These are phyloP conservation scores for Inonotus obliquus DNA, from an alignment of 1,284 basidiomycete species.

Conservation along the genomic window DNA sequence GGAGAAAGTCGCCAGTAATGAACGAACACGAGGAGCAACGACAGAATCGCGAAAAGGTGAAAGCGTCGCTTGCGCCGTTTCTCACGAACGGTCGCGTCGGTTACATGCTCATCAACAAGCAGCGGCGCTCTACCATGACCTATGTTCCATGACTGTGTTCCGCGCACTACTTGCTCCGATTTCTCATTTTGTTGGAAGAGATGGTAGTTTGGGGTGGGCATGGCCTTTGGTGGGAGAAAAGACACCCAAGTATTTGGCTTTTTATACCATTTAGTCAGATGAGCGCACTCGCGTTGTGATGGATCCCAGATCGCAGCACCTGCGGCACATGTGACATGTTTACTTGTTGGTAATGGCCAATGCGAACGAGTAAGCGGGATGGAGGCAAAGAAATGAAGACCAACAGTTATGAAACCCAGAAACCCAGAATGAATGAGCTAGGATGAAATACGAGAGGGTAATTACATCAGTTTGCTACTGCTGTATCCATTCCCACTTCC, in stretches of 20 bases:
- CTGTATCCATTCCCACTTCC: constrained; percentile 33
- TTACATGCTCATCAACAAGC: background rate
- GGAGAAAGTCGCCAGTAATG: background rate
- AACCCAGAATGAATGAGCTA: background rate
- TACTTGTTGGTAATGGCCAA: background rate
- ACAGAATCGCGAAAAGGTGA: background rate
- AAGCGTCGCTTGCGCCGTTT: background rate
- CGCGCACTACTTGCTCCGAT: background rate
- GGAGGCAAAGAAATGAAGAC: too few relatives aligned
- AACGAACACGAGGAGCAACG: background rate
- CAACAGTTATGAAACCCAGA: background rate
- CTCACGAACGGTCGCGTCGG: background rate
- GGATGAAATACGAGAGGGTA: background rate
- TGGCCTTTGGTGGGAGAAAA: background rate
- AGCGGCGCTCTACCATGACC: background rate
- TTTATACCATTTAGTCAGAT: background rate
- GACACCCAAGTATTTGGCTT: too few relatives aligned
- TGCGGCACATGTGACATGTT: background rate
- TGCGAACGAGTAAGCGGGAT: too few relatives aligned
- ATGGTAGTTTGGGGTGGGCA: background rate
- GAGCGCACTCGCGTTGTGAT: background rate
- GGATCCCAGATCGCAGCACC: background rate
- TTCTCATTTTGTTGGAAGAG: background rate
- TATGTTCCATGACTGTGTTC: background rate
- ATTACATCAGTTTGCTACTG: constrained; percentile 45